These are phyloP conservation scores for Heterobasidion parviporum DNA, from an alignment of 1,284 basidiomycete species.

Conservation along the genomic window DNA sequence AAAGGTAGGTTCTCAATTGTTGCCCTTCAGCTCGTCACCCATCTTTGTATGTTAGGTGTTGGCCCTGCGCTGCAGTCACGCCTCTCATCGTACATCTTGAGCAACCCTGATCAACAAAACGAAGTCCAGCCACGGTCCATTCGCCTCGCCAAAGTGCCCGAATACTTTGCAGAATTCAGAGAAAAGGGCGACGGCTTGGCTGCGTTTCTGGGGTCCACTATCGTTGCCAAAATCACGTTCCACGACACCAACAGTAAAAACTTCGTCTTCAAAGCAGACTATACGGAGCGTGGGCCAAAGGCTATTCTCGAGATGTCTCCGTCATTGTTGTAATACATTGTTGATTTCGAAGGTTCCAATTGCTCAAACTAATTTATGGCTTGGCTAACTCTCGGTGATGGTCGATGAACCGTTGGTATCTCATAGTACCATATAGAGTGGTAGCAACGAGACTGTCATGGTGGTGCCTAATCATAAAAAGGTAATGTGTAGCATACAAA, in stretches of 20 bases:
- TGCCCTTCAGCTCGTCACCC: background rate
- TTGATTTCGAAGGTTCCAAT: too few species aligned
- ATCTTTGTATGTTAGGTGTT: slow-evolving; percentile 37
- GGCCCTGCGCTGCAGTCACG: slow-evolving; percentile 69
- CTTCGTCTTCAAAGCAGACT: slow-evolving; percentile 72
- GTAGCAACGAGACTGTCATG: background rate
- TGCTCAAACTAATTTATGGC: background rate
- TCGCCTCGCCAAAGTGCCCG: slow-evolving; percentile 70
- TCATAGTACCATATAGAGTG: background rate
- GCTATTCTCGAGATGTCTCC: slow-evolving; percentile 68
- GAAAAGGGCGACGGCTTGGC: slow-evolving; percentile 78
- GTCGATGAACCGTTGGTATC: background rate
- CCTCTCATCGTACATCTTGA: slow-evolving; percentile 60
- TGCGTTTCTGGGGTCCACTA: slow-evolving; percentile 81
- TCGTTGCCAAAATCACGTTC: slow-evolving; percentile 76
- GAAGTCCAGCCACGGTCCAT: slow-evolving; percentile 67
- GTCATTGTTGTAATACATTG: slow-evolving; percentile 44
- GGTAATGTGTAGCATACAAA: slow-evolving; percentile 9
- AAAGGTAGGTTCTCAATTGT: slow-evolving; percentile 47
- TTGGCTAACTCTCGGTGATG: background rate
- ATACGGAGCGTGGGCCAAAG: slow-evolving; percentile 61
- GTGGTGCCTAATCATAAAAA: slow-evolving; percentile 4
- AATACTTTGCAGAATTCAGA: slow-evolving; percentile 89
- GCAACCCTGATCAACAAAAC: slow-evolving; percentile 55
- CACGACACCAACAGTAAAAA: slow-evolving; percentile 52